A percentile compares a stretch with the other conserved stretches of the same genome.
Conservation (phyloP, 495 filamentous ascomycete genomes). For the Massariosphaeria phaeospora region DNA sequence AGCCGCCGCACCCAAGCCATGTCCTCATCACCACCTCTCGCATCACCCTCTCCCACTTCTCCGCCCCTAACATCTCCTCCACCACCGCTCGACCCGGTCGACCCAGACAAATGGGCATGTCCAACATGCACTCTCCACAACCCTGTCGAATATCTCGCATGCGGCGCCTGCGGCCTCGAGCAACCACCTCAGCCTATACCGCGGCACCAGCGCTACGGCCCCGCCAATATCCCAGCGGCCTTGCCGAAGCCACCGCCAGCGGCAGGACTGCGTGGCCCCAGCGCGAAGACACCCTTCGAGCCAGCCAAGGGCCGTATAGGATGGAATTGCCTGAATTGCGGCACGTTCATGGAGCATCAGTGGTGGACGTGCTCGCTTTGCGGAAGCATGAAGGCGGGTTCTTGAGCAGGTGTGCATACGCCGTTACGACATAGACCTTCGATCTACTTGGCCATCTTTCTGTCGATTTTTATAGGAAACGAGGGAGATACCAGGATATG, state of each 20-base stretch:
- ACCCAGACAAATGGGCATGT: slow-evolving; percentile 62
- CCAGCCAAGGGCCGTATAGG: slow-evolving; percentile 33
- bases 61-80: slow-evolving; percentile 15
- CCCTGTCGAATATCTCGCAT: slow-evolving; percentile 60
- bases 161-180: slow-evolving; percentile 72
- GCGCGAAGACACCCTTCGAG: slow-evolving; percentile 23
- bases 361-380: slow-evolving; percentile 44
- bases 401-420: not conserved
- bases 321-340: slow-evolving; percentile 42
- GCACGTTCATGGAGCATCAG: slow-evolving; percentile 42
- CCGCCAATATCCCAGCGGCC: not conserved
- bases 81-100: slow-evolving; percentile 23
- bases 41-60: not conserved
- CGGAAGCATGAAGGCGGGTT: slow-evolving; percentile 40
- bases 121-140: slow-evolving; percentile 80
- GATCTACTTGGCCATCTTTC: too few species aligned
- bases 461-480: too few species aligned
- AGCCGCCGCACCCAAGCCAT: slow-evolving; percentile 4
- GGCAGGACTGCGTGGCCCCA: slow-evolving; percentile 1
- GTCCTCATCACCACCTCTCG: slow-evolving; percentile 15
- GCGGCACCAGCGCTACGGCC: slow-evolving; percentile 22
- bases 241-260: slow-evolving; percentile 23
- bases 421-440: not conserved
- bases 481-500: too few species aligned
- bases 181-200: slow-evolving; percentile 46